These are phyloP conservation scores for Acacia melanoxylon DNA, from an alignment of 306 rosid species.

Conservation along the genomic window DNA sequence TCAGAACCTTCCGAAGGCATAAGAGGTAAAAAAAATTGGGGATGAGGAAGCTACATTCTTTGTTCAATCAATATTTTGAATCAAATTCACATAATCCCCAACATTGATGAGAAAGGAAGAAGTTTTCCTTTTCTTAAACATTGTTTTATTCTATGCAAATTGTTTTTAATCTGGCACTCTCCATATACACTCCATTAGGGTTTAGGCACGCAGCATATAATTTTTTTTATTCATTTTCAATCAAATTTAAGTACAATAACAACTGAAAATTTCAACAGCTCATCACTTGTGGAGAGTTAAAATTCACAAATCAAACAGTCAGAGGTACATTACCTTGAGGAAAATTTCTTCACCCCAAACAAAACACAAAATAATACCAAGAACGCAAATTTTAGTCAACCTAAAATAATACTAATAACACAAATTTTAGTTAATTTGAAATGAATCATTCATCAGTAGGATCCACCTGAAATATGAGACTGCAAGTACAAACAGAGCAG, in stretches of 20 bases:
- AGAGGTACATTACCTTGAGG: background rate
- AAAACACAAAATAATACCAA: background rate
- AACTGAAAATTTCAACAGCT: background rate
- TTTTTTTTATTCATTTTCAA: background rate
- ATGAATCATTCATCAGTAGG: background rate
- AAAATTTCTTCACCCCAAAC: background rate
- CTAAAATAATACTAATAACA: background rate
- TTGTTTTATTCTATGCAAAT: background rate
- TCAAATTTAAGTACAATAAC: background rate
- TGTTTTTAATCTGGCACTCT: too few relatives aligned
- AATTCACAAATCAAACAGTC: background rate
- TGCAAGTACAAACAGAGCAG: conserved; percentile 40
- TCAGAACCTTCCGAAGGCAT: too few relatives aligned
- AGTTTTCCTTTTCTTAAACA: too few relatives aligned
- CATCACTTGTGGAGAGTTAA: background rate
- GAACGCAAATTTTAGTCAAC: background rate
- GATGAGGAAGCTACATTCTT: too few relatives aligned
- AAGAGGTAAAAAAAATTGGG: too few relatives aligned
- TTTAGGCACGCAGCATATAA: background rate
- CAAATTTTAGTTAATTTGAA: background rate
- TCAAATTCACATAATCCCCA: too few relatives aligned
- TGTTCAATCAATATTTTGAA: too few relatives aligned
- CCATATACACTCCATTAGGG: background rate
- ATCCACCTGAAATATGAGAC: conserved; percentile 20
- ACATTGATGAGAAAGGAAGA: too few relatives aligned